Evolutionary conservation across 768 basidiomycete species (phyloP).

Genomic region (Auricularia sp.): DNA sequence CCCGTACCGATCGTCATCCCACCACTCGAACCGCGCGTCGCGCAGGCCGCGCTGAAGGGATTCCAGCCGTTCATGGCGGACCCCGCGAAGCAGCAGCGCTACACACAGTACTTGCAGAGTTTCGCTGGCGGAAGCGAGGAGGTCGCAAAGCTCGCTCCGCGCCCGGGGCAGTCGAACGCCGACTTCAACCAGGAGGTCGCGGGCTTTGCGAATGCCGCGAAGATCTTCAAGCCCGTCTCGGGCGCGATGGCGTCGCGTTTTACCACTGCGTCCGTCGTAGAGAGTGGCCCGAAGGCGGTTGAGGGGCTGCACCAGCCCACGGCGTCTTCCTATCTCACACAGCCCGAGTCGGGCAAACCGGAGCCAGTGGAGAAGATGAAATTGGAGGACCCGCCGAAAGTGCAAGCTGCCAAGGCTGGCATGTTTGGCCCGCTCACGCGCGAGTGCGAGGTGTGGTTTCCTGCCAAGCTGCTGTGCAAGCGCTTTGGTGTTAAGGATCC

Average conservation of each 20-base stretch:
- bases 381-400: conserved; percentile 64
- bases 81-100: conserved; percentile 74
- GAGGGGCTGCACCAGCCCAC: conserved; percentile 61
- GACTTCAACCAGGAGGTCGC: conserved; percentile 73
- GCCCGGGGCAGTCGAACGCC: conserved; percentile 50
- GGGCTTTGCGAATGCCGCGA: conserved; percentile 81
- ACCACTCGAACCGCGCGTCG: conserved; percentile 62
- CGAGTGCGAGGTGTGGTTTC: conserved; percentile 65
- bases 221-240: conserved; percentile 83
- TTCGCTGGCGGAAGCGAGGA: conserved; percentile 27
- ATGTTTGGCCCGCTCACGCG: conserved; percentile 89
- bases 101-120: conserved; percentile 67
- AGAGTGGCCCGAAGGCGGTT: conserved; percentile 47
- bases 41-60: conserved; percentile 77
- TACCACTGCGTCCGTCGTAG: conserved; percentile 68
- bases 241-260: conserved; percentile 95
- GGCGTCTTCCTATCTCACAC: conserved; percentile 1
- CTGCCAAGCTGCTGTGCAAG: conserved; percentile 80
- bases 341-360: conserved; percentile 33
- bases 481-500: conserved; percentile 90
- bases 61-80: conserved; percentile 83
- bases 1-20: conserved; percentile 41
- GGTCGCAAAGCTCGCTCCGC: conserved; percentile 34
- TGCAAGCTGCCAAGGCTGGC: conserved; percentile 71
- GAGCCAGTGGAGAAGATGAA: conserved; percentile 34